A percentile compares a stretch with the other conserved stretches of the same genome.
These are phyloP conservation scores for Przewalskia tangutica DNA, from an alignment of 257 asterid genomes.

Conservation along the genomic window DNA sequence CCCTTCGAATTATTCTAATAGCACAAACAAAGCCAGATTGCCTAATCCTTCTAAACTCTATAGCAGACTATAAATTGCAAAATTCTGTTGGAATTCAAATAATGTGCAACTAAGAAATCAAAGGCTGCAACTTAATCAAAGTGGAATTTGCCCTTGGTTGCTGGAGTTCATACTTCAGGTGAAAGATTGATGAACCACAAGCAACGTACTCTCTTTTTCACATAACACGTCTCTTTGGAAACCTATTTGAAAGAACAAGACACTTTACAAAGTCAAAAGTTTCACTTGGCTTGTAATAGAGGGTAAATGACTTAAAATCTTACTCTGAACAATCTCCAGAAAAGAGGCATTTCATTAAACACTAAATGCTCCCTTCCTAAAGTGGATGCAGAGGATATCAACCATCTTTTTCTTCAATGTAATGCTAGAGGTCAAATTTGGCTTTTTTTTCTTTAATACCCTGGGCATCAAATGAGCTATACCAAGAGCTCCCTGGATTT, in stretches of 20 bases:
- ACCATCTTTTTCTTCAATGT: not conserved
- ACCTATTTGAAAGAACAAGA: not conserved
- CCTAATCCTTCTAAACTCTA: not conserved
- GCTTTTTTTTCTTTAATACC: not conserved
- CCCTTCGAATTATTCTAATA: not conserved
- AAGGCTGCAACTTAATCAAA: not conserved
- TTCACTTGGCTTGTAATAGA: not conserved
- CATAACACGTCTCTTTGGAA: not conserved
- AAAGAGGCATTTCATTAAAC: not conserved
- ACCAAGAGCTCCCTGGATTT: not conserved
- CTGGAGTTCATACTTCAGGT: not conserved
- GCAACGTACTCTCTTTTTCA: not conserved
- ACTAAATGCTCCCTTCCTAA: not conserved
- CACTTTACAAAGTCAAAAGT: not conserved
- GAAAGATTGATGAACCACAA: slow-evolving; percentile 12
- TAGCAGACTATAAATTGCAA: not conserved
- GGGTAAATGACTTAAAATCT: not conserved
- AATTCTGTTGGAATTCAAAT: not conserved
- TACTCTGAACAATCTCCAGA: not conserved
- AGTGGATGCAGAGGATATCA: not conserved
- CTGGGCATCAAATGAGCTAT: not conserved
- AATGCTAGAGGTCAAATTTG: not conserved
- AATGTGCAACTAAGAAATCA: slow-evolving; percentile 1
- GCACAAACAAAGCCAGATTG: not conserved
- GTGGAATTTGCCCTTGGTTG: not conserved